Evolutionary conservation across 2,329 filamentous ascomycete genomes (phyloP).

Genomic region (Colletotrichum filicis): DNA sequence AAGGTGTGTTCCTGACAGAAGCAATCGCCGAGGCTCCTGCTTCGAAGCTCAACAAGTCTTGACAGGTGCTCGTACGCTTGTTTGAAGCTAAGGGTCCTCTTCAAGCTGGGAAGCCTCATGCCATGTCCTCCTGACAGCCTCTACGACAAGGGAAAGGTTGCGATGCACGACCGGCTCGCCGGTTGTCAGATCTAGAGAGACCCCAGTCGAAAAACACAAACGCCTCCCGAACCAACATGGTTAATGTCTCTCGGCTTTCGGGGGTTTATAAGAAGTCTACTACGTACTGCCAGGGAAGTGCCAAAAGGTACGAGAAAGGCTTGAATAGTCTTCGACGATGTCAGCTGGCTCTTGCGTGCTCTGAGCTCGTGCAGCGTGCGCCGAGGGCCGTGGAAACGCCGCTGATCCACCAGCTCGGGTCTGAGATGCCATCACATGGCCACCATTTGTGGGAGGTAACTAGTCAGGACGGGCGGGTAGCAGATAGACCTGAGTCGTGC

Average conservation of each 20-base stretch:
- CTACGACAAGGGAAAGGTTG: slow-evolving; percentile 10
- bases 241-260: not conserved
- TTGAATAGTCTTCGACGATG: not conserved
- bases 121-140: slow-evolving; percentile 27
- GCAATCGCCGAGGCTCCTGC: slow-evolving; percentile 16
- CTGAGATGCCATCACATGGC: slow-evolving; percentile 35
- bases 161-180: slow-evolving; percentile 18
- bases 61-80: slow-evolving; percentile 1
- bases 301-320: not conserved
- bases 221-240: not conserved
- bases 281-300: not conserved
- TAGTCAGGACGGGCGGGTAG: slow-evolving; percentile 28
- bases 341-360: slow-evolving; percentile 3
- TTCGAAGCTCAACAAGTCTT: not conserved
- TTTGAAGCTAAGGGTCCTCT: slow-evolving; percentile 19
- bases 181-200: slow-evolving; percentile 12
- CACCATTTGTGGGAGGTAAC: slow-evolving; percentile 19
- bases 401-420: slow-evolving; percentile 31
- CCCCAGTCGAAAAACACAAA: not conserved
- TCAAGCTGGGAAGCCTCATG: slow-evolving; percentile 15
- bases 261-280: not conserved
- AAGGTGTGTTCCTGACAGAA: not conserved
- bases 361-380: not conserved
- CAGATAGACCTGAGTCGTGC: slow-evolving; percentile 24
- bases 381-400: slow-evolving; percentile 17